These are phyloP conservation scores for Halenospora varia DNA, from an alignment of 495 filamentous ascomycete species.

Conservation along the genomic window DNA sequence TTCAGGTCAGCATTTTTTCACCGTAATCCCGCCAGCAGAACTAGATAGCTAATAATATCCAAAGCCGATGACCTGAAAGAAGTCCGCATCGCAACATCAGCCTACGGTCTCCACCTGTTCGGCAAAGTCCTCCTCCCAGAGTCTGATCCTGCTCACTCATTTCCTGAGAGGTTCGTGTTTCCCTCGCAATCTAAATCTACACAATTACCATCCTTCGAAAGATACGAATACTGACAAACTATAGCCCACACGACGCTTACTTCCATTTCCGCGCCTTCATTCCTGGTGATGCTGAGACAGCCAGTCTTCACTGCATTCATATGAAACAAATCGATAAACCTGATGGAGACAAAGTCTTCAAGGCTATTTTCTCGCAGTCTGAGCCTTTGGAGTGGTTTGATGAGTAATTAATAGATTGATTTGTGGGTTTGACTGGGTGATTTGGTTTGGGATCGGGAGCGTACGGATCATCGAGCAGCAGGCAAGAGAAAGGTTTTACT, in stretches of 20 bases:
- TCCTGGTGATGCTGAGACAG: constrained; percentile 36
- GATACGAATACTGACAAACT: too few relatives aligned
- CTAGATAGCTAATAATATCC: neutral
- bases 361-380: constrained; percentile 47
- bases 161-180: constrained; percentile 9
- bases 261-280: constrained; percentile 50
- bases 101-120: constrained; percentile 55
- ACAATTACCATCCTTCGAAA: too few relatives aligned
- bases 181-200: neutral
- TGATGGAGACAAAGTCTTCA: constrained; percentile 41
- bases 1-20: constrained; percentile 7
- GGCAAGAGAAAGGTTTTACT: neutral
- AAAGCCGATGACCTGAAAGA: constrained; percentile 37
- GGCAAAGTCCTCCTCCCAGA: constrained; percentile 50
- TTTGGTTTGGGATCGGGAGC: neutral
- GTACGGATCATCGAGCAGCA: too few relatives aligned
- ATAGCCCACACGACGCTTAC: constrained; percentile 24
- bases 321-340: constrained; percentile 43
- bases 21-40: neutral
- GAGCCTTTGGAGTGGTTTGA: constrained; percentile 57
- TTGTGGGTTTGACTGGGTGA: neutral
- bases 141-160: constrained; percentile 9
- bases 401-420: constrained; percentile 31
- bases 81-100: constrained; percentile 47
- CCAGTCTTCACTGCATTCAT: constrained; percentile 48